These are phyloP conservation scores for Glycyrrhiza uralensis DNA, from an alignment of 306 rosid species.

Conservation along the genomic window DNA sequence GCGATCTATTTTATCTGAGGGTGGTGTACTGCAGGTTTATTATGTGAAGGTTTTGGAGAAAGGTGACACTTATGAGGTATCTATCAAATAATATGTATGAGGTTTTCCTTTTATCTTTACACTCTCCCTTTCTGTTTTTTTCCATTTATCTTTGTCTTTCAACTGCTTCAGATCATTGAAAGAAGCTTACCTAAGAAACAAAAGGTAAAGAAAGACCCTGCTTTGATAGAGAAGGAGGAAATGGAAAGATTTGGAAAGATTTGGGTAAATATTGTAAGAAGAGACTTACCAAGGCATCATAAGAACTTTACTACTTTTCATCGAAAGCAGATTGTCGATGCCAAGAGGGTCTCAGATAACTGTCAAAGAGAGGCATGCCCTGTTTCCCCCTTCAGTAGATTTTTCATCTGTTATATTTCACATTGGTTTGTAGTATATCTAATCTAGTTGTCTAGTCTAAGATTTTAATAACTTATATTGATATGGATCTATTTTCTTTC, in stretches of 20 bases:
- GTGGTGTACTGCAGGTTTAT: conserved; percentile 88
- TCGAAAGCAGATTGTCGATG: conserved; percentile 86
- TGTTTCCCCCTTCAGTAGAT: conserved; percentile 6
- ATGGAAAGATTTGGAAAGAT: conserved; percentile 75
- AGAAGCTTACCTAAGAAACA: conserved; percentile 90
- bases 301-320: conserved; percentile 66
- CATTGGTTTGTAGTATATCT: conserved; percentile 14
- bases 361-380: conserved; percentile 95
- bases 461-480: conserved; percentile 20
- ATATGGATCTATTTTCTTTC: conserved; percentile 27
- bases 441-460: conserved; percentile 9
- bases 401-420: conserved; percentile 5
- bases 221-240: conserved; percentile 83
- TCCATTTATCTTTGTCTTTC: conserved; percentile 21
- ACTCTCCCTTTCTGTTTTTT: not conserved
- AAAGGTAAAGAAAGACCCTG: conserved; percentile 72
- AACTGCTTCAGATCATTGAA: conserved; percentile 78
- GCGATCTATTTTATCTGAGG: conserved; percentile 87
- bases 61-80: conserved; percentile 98
- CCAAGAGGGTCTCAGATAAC: conserved; percentile 85
- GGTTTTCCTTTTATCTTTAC: not conserved
- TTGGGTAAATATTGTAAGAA: conserved; percentile 85
- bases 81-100: not conserved
- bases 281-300: conserved; percentile 91
- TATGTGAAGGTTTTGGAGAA: conserved; percentile 98